These are phyloP conservation scores for Boletellus ananiceps DNA, from an alignment of 768 basidiomycete genomes.

Conservation along the genomic window DNA sequence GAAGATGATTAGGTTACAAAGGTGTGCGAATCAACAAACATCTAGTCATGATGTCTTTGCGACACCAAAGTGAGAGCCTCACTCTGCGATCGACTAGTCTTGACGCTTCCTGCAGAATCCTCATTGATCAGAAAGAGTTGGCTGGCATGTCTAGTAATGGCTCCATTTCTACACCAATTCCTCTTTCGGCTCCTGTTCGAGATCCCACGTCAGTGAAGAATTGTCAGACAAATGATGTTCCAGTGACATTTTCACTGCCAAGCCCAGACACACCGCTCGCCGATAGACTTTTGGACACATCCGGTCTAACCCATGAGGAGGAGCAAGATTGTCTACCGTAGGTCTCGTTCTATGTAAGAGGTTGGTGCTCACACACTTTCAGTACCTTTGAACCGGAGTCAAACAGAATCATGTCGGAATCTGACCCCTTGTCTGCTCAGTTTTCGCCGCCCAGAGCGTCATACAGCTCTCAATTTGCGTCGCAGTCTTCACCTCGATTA, in stretches of 20 bases:
- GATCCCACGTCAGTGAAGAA: slow-evolving; percentile 8
- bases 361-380: not conserved
- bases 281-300: not conserved
- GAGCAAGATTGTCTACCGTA: slow-evolving; percentile 20
- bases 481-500: slow-evolving; percentile 3
- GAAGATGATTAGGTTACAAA: slow-evolving; percentile 5
- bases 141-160: not conserved
- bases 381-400: slow-evolving; percentile 18
- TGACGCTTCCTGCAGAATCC: not conserved
- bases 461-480: slow-evolving; percentile 5
- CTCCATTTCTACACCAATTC: not conserved
- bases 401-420: not conserved
- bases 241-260: slow-evolving; percentile 2
- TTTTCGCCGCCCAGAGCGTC: slow-evolving; percentile 15
- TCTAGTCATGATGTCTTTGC: slow-evolving; percentile 4
- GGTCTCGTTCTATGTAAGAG: not conserved
- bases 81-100: not conserved
- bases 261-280: slow-evolving; percentile 5
- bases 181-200: not conserved
- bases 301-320: slow-evolving; percentile 2
- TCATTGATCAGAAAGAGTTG: not conserved
- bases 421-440: not conserved
- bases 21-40: not conserved
- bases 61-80: slow-evolving; percentile 3
- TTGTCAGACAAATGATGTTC: not conserved